Base-by-base conservation (phyloP, 2,329 filamentous ascomycete genomes). In the Nigrospora oryzae region DNA sequence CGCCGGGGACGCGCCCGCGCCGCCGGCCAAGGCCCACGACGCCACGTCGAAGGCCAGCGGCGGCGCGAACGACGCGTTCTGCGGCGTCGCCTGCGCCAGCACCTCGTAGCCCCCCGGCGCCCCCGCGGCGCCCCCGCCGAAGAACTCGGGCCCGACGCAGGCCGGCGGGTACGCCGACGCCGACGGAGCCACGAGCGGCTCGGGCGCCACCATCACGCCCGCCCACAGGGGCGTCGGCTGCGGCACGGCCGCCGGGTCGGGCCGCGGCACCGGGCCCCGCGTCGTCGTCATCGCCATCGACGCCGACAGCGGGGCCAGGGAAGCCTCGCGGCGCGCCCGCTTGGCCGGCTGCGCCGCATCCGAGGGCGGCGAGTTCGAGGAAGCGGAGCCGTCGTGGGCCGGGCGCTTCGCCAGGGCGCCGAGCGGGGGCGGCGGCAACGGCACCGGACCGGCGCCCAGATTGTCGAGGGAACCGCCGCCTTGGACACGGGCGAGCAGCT, bases 401-500 rank as follows among this genome's bases (percentile, higher is more conserved):
- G 65, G 66, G 43, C 67, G 68, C 42, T 74, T 75, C 2, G 73
- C 67, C 14, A 84, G 66, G 1, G 66, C 63, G 4, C 81, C 66
- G 46, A 89, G 80, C 32, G 68, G 6, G n/a, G n/a, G n/a, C n/a
- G 19, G 4, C 19, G 19, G 75, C 53, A 81, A 74, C 12, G 89
- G 66, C 42, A 79, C 73, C 28, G 69, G 67, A n/a, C n/a, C n/a
- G n/a, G n/a, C n/a, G 4, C 73, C 74, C 35, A 86, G 70, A 14
- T 75, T 71, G 32, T 70, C 60, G 32, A 83, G 63, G 16, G 85
- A 56, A n/a, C 80, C 78, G 45, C 76, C 72, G 31, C 67, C 63
- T 17, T 81, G 57, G 3, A 79, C 74, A 35, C 75, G 75, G 50
- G 86, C 77, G 49, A 85, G 79, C 19, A 91, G 75, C 31, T 69